Evolutionary conservation across 2,329 filamentous ascomycete genomes (phyloP).

Genomic region (Cryphonectria parasitica): DNA sequence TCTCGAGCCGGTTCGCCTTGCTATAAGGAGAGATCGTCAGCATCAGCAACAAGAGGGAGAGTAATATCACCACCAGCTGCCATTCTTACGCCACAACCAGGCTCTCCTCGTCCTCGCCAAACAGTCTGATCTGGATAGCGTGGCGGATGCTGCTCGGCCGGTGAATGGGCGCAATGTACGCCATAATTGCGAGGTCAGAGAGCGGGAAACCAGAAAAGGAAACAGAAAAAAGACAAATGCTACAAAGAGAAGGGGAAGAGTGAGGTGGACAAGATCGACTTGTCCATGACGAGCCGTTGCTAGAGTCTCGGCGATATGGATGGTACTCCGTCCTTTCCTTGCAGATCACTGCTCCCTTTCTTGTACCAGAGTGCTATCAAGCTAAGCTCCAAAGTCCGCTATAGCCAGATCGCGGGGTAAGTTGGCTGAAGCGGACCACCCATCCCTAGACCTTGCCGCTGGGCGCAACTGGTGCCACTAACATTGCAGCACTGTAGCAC

Average conservation of each 20-base stretch:
- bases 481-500: neutral
- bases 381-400: neutral
- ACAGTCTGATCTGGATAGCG: conserved; percentile 79
- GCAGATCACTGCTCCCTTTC: neutral
- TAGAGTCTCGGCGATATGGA: neutral
- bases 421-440: neutral
- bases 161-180: conserved; percentile 93
- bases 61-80: neutral
- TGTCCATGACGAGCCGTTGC: conserved; percentile 19
- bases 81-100: conserved; percentile 81
- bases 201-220: neutral
- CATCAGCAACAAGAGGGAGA: conserved; percentile 22
- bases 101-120: conserved; percentile 75
- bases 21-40: conserved; percentile 49
- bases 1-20: conserved; percentile 83
- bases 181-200: conserved; percentile 61
- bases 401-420: conserved; percentile 2
- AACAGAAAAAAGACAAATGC: neutral
- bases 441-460: neutral
- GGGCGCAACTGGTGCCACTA: neutral
- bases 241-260: neutral
- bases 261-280: neutral
- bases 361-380: neutral
- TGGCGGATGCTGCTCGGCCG: conserved; percentile 88
- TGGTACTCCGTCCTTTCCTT: neutral